Conservation (phyloP, 495 filamentous ascomycete genomes). For the Talaromyces trachyspermus region DNA sequence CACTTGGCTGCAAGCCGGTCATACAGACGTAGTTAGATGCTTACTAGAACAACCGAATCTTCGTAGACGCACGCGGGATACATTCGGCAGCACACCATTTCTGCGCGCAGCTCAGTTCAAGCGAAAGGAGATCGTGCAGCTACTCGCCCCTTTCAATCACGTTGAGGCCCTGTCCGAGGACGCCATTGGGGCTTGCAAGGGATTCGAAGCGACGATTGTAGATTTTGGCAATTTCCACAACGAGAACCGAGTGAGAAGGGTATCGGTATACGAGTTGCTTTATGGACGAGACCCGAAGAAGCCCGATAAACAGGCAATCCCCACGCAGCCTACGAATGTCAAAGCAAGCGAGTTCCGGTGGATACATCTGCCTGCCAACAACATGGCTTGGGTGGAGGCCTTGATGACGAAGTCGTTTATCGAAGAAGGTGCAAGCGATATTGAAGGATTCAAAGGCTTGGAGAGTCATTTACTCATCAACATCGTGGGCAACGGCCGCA, state of each 20-base stretch:
- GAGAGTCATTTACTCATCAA: slow-evolving; percentile 58
- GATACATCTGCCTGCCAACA: slow-evolving; percentile 64
- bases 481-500: slow-evolving; percentile 55
- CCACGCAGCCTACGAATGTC: slow-evolving; percentile 45
- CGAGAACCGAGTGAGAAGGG: slow-evolving; percentile 47
- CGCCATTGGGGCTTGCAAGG: slow-evolving; percentile 49
- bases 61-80: slow-evolving; percentile 44
- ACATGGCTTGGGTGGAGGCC: slow-evolving; percentile 54
- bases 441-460: slow-evolving; percentile 60
- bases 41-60: slow-evolving; percentile 41
- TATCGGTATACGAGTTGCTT: slow-evolving; percentile 51
- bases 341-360: slow-evolving; percentile 55
- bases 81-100: slow-evolving; percentile 56
- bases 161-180: slow-evolving; percentile 43
- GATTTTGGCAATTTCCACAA: slow-evolving; percentile 64
- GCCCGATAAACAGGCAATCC: slow-evolving; percentile 40
- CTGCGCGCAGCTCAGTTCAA: slow-evolving; percentile 52
- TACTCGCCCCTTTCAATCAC: slow-evolving; percentile 49
- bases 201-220: slow-evolving; percentile 60
- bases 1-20: slow-evolving; percentile 54
- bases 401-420: slow-evolving; percentile 60
- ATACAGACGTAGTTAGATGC: slow-evolving; percentile 48
- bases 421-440: slow-evolving; percentile 56
- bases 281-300: slow-evolving; percentile 55
- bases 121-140: slow-evolving; percentile 47